These are phyloP conservation scores for Pythium graminicola DNA, from an alignment of 352 stramenopile genomes.

Conservation along the genomic window DNA sequence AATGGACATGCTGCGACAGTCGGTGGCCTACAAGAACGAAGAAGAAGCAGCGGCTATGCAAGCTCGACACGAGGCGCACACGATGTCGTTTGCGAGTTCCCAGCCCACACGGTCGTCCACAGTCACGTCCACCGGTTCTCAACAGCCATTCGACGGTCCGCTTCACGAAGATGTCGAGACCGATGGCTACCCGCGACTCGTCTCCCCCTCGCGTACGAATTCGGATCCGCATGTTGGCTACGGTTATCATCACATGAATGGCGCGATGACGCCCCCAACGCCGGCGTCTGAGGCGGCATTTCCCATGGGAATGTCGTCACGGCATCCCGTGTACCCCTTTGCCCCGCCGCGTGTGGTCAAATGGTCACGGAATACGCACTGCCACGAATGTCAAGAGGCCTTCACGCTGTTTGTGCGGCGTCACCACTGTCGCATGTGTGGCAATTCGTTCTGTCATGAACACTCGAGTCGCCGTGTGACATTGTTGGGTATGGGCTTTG, in stretches of 20 bases:
- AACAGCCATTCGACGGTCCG: constrained; percentile 35
- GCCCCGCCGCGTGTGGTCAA: constrained; percentile 46
- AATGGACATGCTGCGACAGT: constrained; percentile 74
- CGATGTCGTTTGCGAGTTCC: constrained; percentile 60
- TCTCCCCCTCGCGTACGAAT: constrained; percentile 23
- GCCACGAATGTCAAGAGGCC: constrained; percentile 75
- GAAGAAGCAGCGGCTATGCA: constrained; percentile 39
- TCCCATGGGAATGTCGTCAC: constrained; percentile 13
- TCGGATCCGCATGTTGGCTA: constrained; percentile 21
- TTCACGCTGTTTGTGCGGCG: constrained; percentile 82
- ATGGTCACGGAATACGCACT: constrained; percentile 73
- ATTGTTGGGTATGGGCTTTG: constrained; percentile 72
- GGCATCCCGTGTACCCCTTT: constrained; percentile 25
- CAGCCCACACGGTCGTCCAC: constrained; percentile 63
- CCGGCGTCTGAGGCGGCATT: constrained; percentile 21
- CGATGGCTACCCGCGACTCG: constrained; percentile 13
- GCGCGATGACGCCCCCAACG: constrained; percentile 19
- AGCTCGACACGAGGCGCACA: constrained; percentile 41
- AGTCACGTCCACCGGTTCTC: constrained; percentile 46
- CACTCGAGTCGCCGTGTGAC: constrained; percentile 73
- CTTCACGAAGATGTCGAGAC: constrained; percentile 20
- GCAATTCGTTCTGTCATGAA: constrained; percentile 83
- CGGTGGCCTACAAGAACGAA: constrained; percentile 44
- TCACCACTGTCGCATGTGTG: constrained; percentile 84
- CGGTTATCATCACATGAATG: constrained; percentile 15